These are phyloP conservation scores for Hypomyces perniciosus DNA, from an alignment of 2,329 filamentous ascomycete genomes.

Conservation along the genomic window DNA sequence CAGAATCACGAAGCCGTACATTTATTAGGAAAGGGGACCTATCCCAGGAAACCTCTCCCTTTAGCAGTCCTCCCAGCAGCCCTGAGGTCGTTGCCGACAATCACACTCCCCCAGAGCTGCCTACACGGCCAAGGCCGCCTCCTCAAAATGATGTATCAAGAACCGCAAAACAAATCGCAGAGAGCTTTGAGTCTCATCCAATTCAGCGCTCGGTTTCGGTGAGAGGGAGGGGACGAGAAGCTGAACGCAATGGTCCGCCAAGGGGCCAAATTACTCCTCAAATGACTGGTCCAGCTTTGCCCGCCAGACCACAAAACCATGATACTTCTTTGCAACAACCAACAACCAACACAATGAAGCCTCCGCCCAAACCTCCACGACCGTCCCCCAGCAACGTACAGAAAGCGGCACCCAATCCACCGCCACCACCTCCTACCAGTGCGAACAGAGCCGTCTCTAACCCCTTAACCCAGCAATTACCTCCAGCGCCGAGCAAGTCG, in stretches of 20 bases:
- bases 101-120: conserved; percentile 45
- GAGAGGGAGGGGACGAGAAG: conserved; percentile 36
- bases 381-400: conserved; percentile 24
- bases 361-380: conserved; percentile 42
- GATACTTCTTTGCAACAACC: conserved; percentile 18
- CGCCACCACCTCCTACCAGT: conserved; percentile 2
- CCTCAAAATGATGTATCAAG: conserved; percentile 18
- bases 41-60: conserved; percentile 60
- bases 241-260: conserved; percentile 35
- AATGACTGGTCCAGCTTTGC: conserved; percentile 41
- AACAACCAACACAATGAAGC: conserved; percentile 15
- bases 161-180: conserved; percentile 18
- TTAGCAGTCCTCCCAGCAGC: conserved; percentile 78
- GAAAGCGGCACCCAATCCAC: conserved; percentile 15
- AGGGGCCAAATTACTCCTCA: conserved; percentile 36
- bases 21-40: conserved; percentile 17
- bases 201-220: conserved; percentile 43
- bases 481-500: conserved; percentile 24
- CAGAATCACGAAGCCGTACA: conserved; percentile 13
- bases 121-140: conserved; percentile 44
- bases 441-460: conserved; percentile 25
- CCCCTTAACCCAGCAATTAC: conserved; percentile 24
- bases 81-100: conserved; percentile 43
- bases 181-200: conserved; percentile 46
- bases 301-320: conserved; percentile 39